Evolutionary conservation across 2,329 filamentous ascomycete genomes (phyloP).

Genomic region (Pezicula neosporulosa): DNA sequence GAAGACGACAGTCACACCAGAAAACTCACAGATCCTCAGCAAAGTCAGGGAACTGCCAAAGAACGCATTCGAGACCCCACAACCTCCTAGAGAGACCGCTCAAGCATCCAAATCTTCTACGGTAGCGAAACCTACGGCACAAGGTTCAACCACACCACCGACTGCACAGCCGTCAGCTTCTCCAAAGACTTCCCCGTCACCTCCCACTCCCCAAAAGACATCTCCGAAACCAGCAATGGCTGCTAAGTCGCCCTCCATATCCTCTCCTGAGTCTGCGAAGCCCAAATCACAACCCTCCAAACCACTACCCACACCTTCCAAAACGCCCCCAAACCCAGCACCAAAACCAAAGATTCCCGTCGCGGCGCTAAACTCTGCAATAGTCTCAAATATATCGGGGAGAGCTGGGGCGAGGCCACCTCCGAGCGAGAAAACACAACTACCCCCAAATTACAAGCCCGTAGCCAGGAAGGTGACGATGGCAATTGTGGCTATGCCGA

Average conservation of each 20-base stretch:
- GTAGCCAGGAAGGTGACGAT: slow-evolving; percentile 26
- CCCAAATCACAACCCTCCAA: background rate
- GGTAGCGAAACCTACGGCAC: background rate
- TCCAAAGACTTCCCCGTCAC: background rate
- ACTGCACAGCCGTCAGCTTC: background rate
- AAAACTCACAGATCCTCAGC: slow-evolving; percentile 15
- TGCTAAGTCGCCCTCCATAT: background rate
- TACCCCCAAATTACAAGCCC: slow-evolving; percentile 24
- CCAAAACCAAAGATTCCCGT: slow-evolving; percentile 16
- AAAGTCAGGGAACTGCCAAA: slow-evolving; percentile 15
- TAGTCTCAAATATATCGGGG: slow-evolving; percentile 23
- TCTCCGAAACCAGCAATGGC: slow-evolving; percentile 1
- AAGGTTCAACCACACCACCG: background rate
- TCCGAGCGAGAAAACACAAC: slow-evolving; percentile 7
- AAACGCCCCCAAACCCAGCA: background rate
- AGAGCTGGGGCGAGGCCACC: slow-evolving; percentile 22
- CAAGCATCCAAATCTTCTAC: background rate
- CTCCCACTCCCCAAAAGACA: background rate
- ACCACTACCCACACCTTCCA: background rate
- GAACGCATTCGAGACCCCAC: background rate
- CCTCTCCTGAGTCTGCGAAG: background rate
- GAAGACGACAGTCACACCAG: slow-evolving; percentile 3
- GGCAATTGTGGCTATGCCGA: slow-evolving; percentile 27
- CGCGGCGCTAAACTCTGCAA: slow-evolving; percentile 22
- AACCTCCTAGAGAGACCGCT: background rate